Conservation (phyloP, 2,329 filamentous ascomycete species). For the Calonectria pteridis region DNA sequence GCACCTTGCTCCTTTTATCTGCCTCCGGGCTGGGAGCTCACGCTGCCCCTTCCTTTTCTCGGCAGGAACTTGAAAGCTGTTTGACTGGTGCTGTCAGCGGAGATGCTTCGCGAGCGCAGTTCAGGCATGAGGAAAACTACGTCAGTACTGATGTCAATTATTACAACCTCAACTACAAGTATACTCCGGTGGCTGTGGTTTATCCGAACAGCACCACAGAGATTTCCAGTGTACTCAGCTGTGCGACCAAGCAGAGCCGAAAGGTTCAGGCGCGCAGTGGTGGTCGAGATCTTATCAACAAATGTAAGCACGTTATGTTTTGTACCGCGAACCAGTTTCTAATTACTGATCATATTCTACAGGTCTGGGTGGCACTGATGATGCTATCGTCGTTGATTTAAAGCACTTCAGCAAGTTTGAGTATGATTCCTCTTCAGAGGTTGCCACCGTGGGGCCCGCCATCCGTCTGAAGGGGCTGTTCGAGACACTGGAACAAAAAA, state of each 20-base stretch:
- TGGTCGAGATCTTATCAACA: background rate
- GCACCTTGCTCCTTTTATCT: background rate
- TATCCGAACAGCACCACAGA: background rate
- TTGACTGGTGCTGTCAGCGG: background rate
- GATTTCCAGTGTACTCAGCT: background rate
- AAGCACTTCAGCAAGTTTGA: background rate
- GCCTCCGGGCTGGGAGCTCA: background rate
- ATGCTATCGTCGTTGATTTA: background rate
- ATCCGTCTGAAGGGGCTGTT: background rate
- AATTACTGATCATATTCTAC: background rate
- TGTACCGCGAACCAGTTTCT: too few species aligned
- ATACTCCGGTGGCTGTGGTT: background rate
- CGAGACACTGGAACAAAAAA: background rate
- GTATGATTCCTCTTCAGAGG: background rate
- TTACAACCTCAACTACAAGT: background rate
- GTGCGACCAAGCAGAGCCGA: background rate
- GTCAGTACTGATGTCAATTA: background rate
- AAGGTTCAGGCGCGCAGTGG: background rate
- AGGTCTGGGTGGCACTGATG: background rate
- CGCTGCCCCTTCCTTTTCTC: background rate
- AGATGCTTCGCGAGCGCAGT: background rate
- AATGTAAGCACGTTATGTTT: background rate
- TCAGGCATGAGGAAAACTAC: background rate
- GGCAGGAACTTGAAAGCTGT: background rate
- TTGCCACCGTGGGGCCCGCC: background rate